Evolutionary conservation across 257 asterid genomes (phyloP).

Genomic region (Solanum arcanum): DNA sequence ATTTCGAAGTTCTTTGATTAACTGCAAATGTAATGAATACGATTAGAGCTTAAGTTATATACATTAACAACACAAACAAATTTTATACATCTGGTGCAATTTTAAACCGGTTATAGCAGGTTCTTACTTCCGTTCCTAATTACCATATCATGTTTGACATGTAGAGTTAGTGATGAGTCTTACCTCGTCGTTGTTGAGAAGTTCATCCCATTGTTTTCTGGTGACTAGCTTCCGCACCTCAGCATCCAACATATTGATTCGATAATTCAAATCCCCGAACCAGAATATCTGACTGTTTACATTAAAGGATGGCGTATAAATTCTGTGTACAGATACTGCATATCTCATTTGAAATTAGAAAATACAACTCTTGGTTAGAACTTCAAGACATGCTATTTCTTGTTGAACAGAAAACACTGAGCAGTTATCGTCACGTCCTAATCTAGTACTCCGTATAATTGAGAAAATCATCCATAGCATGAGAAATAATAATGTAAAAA

Average conservation of each 20-base stretch:
- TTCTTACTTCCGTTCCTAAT: not conserved
- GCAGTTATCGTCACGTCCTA: not conserved
- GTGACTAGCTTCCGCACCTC: conserved; percentile 54
- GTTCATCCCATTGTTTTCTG: conserved; percentile 53
- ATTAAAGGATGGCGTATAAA: not conserved
- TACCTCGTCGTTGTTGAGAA: conserved; percentile 73
- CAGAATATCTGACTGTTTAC: conserved; percentile 69
- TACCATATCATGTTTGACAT: not conserved
- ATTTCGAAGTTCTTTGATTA: conserved; percentile 52
- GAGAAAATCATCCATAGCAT: not conserved
- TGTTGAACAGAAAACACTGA: not conserved
- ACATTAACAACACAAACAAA: not conserved
- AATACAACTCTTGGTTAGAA: not conserved
- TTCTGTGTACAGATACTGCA: not conserved
- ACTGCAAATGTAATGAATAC: conserved; percentile 26
- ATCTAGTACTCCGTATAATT: not conserved
- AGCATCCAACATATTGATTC: conserved; percentile 69
- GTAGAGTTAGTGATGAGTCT: not conserved
- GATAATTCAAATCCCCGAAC: conserved; percentile 92
- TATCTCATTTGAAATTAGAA: not conserved
- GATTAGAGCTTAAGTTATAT: not conserved
- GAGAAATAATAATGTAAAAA: not conserved
- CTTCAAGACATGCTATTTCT: not conserved
- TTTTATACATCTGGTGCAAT: not conserved
- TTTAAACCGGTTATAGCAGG: not conserved